A percentile compares a stretch with the other conserved stretches of the same genome.
Conservation (phyloP, 2,329 filamentous ascomycete genomes). For the Fusarium heterosporum region DNA sequence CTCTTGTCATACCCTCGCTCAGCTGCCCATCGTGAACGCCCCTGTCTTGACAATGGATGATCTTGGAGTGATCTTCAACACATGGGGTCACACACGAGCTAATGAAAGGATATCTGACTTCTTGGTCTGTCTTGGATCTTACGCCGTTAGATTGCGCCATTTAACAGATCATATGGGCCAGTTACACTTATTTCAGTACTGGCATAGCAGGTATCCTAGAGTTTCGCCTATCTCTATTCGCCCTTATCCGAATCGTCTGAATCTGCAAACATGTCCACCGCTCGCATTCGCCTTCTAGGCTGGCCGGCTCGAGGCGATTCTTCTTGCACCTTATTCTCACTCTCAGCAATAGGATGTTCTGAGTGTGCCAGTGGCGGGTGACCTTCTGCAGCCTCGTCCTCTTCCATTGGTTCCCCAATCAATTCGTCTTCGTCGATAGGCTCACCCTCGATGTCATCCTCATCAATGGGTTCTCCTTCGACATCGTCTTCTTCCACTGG, state of each 20-base stretch:
- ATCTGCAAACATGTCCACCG: slow-evolving; percentile 89
- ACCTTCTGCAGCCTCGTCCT: slow-evolving; percentile 55
- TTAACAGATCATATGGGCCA: slow-evolving; percentile 9
- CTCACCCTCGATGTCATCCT: slow-evolving; percentile 62
- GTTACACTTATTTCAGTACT: slow-evolving; percentile 12
- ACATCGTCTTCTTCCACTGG: slow-evolving; percentile 62
- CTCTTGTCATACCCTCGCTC: slow-evolving; percentile 13
- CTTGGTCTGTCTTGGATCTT: slow-evolving; percentile 4
- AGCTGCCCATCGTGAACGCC: slow-evolving; percentile 1
- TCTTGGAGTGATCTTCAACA: slow-evolving; percentile 9
- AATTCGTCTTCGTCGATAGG: slow-evolving; percentile 61
- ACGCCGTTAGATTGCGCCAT: slow-evolving; percentile 30
- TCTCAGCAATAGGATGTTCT: slow-evolving; percentile 36
- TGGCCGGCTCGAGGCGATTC: slow-evolving; percentile 40
- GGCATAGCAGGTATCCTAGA: slow-evolving; percentile 2
- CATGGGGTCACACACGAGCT: slow-evolving; percentile 9
- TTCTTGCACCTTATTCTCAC: slow-evolving; percentile 28
- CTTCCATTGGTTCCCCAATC: slow-evolving; percentile 53
- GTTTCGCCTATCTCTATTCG: slow-evolving; percentile 21
- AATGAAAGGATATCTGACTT: not conserved
- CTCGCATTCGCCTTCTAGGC: slow-evolving; percentile 74
- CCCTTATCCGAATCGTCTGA: slow-evolving; percentile 64
- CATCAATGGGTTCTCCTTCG: slow-evolving; percentile 60
- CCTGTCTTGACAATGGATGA: not conserved
- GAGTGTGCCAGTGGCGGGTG: slow-evolving; percentile 46